phyloP scores from a whole-genome alignment of 176 grass and related monocot genomes.

The Ensete ventricosum region DNA sequence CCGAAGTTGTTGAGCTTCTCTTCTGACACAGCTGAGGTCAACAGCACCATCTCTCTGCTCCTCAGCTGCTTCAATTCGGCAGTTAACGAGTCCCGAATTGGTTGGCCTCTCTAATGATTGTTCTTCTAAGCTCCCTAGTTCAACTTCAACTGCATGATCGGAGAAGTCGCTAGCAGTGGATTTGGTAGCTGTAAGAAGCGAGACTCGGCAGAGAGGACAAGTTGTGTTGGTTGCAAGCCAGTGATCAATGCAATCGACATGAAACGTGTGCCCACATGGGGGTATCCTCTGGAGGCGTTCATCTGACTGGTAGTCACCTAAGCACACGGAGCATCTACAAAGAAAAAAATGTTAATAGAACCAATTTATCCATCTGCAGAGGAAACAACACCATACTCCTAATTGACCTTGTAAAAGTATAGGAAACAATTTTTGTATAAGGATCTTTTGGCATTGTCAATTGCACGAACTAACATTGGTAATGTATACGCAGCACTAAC shows the following conservation, averaged over 20 bases:
- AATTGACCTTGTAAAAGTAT: not conserved
- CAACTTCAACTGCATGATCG: not conserved
- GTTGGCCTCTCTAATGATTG: conserved; percentile 1
- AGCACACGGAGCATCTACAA: conserved; percentile 79
- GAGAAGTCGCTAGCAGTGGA: not conserved
- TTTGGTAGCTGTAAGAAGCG: conserved; percentile 52
- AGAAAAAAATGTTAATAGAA: conserved; percentile 12
- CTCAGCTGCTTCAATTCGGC: not conserved
- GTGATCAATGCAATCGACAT: conserved; percentile 80
- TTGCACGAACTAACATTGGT: no score
- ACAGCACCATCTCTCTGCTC: not conserved
- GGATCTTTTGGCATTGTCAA: no score
- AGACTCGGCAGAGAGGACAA: conserved; percentile 81
- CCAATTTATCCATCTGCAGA: conserved; percentile 5
- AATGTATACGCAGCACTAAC: no score
- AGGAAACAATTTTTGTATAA: no score
- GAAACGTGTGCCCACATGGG: conserved; percentile 86
- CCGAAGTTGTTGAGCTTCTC: not conserved
- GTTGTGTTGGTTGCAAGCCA: conserved; percentile 88
- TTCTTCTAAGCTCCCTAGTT: not conserved
- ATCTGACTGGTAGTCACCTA: conserved; percentile 81
- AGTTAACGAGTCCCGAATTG: not conserved
- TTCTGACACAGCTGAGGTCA: not conserved
- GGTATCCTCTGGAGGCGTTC: conserved; percentile 89
- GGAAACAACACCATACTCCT: not conserved